phyloP scores from a whole-genome alignment of 2,329 filamentous ascomycete species.

The Tolypocladium endophyticum region DNA sequence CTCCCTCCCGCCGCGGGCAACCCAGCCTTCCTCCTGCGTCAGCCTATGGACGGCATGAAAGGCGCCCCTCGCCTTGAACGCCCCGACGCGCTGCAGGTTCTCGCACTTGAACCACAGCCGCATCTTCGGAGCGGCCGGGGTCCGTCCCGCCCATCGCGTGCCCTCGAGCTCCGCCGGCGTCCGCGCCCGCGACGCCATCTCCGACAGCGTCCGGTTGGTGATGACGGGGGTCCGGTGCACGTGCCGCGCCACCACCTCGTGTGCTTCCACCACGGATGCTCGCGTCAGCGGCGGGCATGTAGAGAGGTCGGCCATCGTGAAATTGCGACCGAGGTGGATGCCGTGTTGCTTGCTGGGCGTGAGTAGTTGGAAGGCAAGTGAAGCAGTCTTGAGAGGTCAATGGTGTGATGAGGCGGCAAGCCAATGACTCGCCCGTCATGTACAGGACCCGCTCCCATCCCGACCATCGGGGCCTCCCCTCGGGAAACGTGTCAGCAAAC shows the following conservation, averaged over 20 bases:
- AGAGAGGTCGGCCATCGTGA: slow-evolving; percentile 3
- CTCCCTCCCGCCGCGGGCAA: slow-evolving; percentile 45
- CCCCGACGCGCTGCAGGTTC: slow-evolving; percentile 81
- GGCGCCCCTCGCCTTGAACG: slow-evolving; percentile 85
- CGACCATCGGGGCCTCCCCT: not conserved
- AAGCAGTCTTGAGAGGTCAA: not conserved
- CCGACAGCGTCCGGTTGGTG: slow-evolving; percentile 65
- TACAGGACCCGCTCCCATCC: not conserved
- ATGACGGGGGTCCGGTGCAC: slow-evolving; percentile 78
- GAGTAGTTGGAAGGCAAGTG: not conserved
- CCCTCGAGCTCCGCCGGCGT: slow-evolving; percentile 37
- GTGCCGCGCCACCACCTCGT: slow-evolving; percentile 60
- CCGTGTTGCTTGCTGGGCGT: not conserved
- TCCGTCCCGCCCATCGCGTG: slow-evolving; percentile 44
- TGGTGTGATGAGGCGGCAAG: not conserved
- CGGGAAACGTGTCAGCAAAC: not conserved
- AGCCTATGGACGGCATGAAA: slow-evolving; percentile 74
- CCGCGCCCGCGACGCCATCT: slow-evolving; percentile 64
- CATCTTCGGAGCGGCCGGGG: slow-evolving; percentile 54
- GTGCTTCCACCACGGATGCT: slow-evolving; percentile 59
- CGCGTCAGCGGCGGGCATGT: slow-evolving; percentile 59
- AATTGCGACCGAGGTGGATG: not conserved
- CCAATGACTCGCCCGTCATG: not conserved
- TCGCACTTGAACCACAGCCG: slow-evolving; percentile 92
- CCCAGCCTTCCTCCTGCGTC: slow-evolving; percentile 49